Evolutionary conservation across 208 protist genomes (phyloP), one percentile per base, ranked within the genome.

Genomic region (Trypanosoma brucei): DNA sequence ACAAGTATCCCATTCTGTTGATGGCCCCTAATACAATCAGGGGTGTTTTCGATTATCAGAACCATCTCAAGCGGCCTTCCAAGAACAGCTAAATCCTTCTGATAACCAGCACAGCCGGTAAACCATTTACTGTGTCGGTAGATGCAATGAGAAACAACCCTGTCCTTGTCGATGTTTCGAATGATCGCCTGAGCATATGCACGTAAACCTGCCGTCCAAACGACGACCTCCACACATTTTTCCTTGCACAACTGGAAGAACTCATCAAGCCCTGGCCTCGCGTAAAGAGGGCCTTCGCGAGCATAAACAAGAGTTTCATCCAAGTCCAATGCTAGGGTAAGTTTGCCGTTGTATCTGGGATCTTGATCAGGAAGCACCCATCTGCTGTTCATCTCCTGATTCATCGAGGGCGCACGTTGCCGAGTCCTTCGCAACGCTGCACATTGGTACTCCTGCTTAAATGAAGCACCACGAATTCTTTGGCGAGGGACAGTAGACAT

Each of bases 91-190:
- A 97, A 61, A 67, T 97, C 92, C 78, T 97, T 97, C 39, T 88
- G 78, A 79, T 97, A 97, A 8, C 92, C 92, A 36, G 89, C 78
- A 63, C 94, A 88, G 1, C 89, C 89, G 22, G 88, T 97, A 76
- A 97, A 97, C 92, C 92, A 97, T 49, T 95, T 97, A 62, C 79
- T 86, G 79, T 97, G 89, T 40, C 92, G 89, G 59, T 97, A 97
- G 69, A 97, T 95, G 70, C 92, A 97, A 50, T 97, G 92, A 3
- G 80, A 68, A 1, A 97, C 84, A 8, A 84, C 83, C 49, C 84
- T 81, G 53, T 74, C 70, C 36, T 89, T 90, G 70, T 97, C 92
- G 65, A 97, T 97, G 65, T 95, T 94, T 9, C 82, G 68, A 62
- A 97, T 84, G 68, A 97, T 94, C 13, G 92, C 92, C 51, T 97